Percentiles rank a stretch among this genome's conserved stretches.
phyloP scores from a whole-genome alignment of 495 filamentous ascomycete species.

The Aspergillus nanangensis region DNA sequence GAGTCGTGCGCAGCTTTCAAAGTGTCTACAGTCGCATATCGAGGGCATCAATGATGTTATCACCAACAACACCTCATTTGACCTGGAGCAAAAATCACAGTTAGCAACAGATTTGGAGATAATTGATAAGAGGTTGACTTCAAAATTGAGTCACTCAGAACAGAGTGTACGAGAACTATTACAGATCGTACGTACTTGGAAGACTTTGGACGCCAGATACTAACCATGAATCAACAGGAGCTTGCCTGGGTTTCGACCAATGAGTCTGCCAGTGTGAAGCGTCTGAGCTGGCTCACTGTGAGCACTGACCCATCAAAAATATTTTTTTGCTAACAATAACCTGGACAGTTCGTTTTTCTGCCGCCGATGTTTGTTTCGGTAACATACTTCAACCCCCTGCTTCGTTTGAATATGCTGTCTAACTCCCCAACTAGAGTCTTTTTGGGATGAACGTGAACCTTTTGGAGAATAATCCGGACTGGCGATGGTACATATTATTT shows the following conservation, averaged over 20 bases:
- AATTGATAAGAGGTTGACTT: too few relatives aligned
- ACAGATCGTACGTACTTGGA: background rate
- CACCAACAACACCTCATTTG: too few relatives aligned
- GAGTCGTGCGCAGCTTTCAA: too few relatives aligned
- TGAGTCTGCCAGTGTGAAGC: background rate
- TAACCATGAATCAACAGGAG: background rate
- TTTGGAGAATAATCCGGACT: background rate
- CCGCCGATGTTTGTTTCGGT: slow-evolving; percentile 1
- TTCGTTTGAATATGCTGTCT: too few relatives aligned
- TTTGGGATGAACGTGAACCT: slow-evolving; percentile 1
- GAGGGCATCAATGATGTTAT: too few relatives aligned
- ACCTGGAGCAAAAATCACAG: too few relatives aligned
- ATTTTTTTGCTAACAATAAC: too few relatives aligned
- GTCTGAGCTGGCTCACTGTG: background rate
- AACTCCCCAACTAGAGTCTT: slow-evolving; percentile 1
- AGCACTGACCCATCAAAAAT: too few relatives aligned
- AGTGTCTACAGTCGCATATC: too few relatives aligned
- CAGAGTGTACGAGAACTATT: background rate
- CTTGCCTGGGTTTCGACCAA: background rate
- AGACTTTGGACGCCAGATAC: too few relatives aligned
- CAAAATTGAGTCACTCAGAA: too few relatives aligned
- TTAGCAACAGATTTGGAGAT: too few relatives aligned
- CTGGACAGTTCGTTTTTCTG: background rate
- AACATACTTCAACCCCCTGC: background rate
- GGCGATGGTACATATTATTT: background rate